Percentiles rank a stretch among this genome's conserved stretches.
These are phyloP conservation scores for Hydrangea macrophylla DNA, from an alignment of 148 eudicot genomes.

Conservation along the genomic window DNA sequence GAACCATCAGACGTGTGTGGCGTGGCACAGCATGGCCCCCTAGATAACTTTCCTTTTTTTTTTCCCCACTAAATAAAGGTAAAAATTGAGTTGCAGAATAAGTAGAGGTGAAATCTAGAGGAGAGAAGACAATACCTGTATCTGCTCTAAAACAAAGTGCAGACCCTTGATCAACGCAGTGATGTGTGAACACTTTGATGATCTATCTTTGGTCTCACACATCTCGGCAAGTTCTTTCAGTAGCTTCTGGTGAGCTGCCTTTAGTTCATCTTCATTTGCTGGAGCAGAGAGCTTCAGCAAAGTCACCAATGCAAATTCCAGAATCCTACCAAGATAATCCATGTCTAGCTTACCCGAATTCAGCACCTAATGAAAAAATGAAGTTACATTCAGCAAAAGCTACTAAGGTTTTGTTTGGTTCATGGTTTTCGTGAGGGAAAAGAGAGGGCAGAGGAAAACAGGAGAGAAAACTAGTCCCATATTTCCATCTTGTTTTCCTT, in stretches of 20 bases:
- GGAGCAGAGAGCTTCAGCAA: slow-evolving; percentile 86
- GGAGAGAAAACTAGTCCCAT: too few species aligned
- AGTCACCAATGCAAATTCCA: slow-evolving; percentile 68
- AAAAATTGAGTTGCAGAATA: background rate
- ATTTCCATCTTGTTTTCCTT: too few species aligned
- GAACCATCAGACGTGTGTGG: too few species aligned
- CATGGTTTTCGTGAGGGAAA: too few species aligned
- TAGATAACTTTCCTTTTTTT: background rate
- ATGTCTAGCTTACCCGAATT: slow-evolving; percentile 61
- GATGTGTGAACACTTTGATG: slow-evolving; percentile 41
- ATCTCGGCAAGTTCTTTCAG: slow-evolving; percentile 59
- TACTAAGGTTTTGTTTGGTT: too few species aligned
- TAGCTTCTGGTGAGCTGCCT: slow-evolving; percentile 52
- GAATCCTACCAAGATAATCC: slow-evolving; percentile 63
- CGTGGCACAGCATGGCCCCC: too few species aligned
- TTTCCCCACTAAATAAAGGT: background rate
- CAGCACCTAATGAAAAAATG: too few species aligned
- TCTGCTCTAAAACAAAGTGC: slow-evolving; percentile 73
- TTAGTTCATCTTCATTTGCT: slow-evolving; percentile 66
- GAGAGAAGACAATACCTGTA: slow-evolving; percentile 60
- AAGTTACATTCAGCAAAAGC: too few species aligned
- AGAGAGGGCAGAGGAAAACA: background rate
- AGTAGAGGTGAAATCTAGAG: background rate
- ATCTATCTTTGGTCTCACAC: slow-evolving; percentile 38
- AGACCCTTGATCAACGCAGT: slow-evolving; percentile 78